Evolutionary conservation across 2,329 filamentous ascomycete species (phyloP), one percentile per base, ranked within the genome.

Genomic region (Dothistroma septosporum): DNA sequence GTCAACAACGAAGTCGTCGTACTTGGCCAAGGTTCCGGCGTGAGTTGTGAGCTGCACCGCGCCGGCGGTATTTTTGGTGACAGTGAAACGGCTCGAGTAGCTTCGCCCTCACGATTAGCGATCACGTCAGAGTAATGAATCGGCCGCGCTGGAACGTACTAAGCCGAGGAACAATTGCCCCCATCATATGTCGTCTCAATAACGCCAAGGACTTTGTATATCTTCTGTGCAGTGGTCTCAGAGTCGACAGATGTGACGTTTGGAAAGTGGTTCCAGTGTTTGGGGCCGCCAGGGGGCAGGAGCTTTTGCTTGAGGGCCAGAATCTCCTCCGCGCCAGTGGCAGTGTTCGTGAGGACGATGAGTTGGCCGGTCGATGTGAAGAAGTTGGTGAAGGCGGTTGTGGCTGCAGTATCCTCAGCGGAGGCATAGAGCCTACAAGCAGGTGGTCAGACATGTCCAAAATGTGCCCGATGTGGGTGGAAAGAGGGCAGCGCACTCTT

Each of bases 151-250:
- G 9, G 33, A 41, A 63, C 61, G 21, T 59, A 64, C 59, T 62
- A 58, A 37, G 62, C 62, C 8, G 33, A 21, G 10, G 56, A 60
- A 32, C 62, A 64, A 28, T 64, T 64, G 1, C 59, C 60, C 0
- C 60, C 57, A 56, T 64, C 62, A 31, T 60, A 64, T 9, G 60
- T 62, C 21, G 57, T 61, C 21, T 64, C 57, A 21, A 64, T 62
- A 1, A 44, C 21, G 0, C 62, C 62, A 28, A 64, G 9, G 0
- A 64, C 62, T 14, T 62, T 48, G 56, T 60, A 64, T 0, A 53
- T 49, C 46, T 64, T 64, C 37, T 55, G 16, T 5, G 50, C 47
- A 16, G 9, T 37, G 1, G 59, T 41, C 8, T 64, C 60, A 14
- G 58, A 58, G 0, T 55, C 55, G 4, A 64, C 60, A 2, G 60